phyloP scores from a whole-genome alignment of 495 filamentous ascomycete genomes.

The Penicillium paxilli region DNA sequence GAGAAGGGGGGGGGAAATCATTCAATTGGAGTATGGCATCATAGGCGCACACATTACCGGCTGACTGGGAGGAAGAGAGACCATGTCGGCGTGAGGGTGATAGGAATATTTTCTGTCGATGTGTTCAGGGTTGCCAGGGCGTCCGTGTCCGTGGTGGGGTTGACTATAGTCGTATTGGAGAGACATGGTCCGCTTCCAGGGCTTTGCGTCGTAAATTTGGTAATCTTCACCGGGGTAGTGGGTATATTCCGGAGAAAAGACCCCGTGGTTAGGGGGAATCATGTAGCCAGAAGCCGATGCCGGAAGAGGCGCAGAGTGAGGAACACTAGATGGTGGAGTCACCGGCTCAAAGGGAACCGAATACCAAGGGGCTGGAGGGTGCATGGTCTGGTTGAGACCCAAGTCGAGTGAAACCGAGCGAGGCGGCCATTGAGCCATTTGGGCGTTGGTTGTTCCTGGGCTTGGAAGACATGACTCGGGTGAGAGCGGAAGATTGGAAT shows the following conservation, averaged over 20 bases:
- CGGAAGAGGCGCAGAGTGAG: slow-evolving; percentile 29
- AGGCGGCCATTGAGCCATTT: slow-evolving; percentile 19
- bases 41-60: slow-evolving; percentile 34
- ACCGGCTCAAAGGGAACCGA: slow-evolving; percentile 32
- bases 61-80: slow-evolving; percentile 24
- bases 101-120: slow-evolving; percentile 22
- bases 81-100: slow-evolving; percentile 17
- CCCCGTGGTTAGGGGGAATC: slow-evolving; percentile 15
- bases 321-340: slow-evolving; percentile 24
- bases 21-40: slow-evolving; percentile 29
- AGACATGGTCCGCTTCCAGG: slow-evolving; percentile 36
- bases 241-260: slow-evolving; percentile 22
- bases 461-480: slow-evolving; percentile 27
- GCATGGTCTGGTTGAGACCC: slow-evolving; percentile 16
- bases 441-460: slow-evolving; percentile 10
- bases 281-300: slow-evolving; percentile 24
- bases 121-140: slow-evolving; percentile 24
- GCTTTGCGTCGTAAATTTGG: slow-evolving; percentile 27
- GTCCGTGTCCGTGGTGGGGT: slow-evolving; percentile 23
- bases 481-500: slow-evolving; percentile 28
- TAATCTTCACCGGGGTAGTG: slow-evolving; percentile 21
- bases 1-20: too few relatives aligned
- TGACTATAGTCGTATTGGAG: slow-evolving; percentile 32
- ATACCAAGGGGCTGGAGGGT: slow-evolving; percentile 35
- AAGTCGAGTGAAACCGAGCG: slow-evolving; percentile 28